Conservation (phyloP, 148 eudicot species). For the Heliosperma pusillum region DNA sequence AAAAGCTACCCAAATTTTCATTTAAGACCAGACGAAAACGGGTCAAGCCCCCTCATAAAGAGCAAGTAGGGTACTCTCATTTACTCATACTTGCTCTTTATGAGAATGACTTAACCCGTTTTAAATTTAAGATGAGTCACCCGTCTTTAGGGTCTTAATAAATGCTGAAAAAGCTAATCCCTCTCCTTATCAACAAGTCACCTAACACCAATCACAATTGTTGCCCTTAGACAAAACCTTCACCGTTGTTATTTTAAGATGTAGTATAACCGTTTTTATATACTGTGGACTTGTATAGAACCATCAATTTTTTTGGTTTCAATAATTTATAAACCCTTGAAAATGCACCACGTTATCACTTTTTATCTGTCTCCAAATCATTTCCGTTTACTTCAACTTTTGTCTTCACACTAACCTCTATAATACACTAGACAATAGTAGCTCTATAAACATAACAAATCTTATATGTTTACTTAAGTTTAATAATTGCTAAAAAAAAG, state of each 20-base stretch:
- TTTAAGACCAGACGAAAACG: too few species aligned
- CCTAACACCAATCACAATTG: neutral
- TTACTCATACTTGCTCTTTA: too few species aligned
- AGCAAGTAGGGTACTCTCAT: too few species aligned
- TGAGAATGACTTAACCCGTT: too few species aligned
- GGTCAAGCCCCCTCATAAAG: too few species aligned
- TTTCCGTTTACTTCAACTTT: slow-evolving; percentile 1
- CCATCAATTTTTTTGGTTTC: neutral
- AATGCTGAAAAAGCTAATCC: too few species aligned
- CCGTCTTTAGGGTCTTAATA: too few species aligned
- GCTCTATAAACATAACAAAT: neutral
- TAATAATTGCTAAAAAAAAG: too few species aligned
- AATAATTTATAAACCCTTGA: slow-evolving; percentile 8
- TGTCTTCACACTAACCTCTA: neutral
- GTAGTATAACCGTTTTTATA: neutral
- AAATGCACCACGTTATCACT: slow-evolving; percentile 14
- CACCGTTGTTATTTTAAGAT: neutral
- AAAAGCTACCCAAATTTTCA: too few species aligned
- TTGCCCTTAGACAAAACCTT: neutral
- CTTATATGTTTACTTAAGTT: too few species aligned
- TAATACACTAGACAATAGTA: neutral
- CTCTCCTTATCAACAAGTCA: too few species aligned
- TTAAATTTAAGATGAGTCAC: too few species aligned
- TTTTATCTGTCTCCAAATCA: slow-evolving; percentile 29
- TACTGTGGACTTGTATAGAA: neutral